A percentile compares a stretch with the other conserved stretches of the same genome.
These are phyloP conservation scores for Neofusicoccum parvum DNA, from an alignment of 2,329 filamentous ascomycete genomes.

Conservation along the genomic window DNA sequence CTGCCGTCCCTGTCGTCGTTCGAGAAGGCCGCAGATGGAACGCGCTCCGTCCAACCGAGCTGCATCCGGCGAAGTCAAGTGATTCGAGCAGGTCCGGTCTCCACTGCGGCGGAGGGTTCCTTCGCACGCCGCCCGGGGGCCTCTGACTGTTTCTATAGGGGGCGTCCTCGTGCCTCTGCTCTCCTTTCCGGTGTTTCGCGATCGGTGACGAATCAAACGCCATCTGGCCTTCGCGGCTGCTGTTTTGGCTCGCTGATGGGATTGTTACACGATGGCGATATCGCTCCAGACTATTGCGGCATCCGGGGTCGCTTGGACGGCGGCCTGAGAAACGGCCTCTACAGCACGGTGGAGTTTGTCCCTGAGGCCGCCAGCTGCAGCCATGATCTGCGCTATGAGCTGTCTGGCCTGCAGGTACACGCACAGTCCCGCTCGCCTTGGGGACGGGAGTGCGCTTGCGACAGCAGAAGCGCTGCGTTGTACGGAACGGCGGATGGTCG, in stretches of 20 bases:
- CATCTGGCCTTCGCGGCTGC: background rate
- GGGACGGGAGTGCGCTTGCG: background rate
- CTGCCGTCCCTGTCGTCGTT: background rate
- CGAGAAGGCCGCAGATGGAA: background rate
- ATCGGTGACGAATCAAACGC: constrained; percentile 10
- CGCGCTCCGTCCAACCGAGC: constrained; percentile 19
- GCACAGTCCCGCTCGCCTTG: background rate
- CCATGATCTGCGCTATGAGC: constrained; percentile 16
- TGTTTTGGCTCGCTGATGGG: background rate
- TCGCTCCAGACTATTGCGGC: constrained; percentile 9
- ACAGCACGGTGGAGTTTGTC: background rate
- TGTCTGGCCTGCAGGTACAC: constrained; percentile 15
- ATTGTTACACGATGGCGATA: constrained; percentile 19
- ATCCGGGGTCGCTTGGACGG: background rate
- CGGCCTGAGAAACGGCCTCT: background rate
- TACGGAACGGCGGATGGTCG: background rate
- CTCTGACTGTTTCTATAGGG: constrained; percentile 15
- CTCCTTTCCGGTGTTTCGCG: background rate
- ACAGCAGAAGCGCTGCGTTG: background rate
- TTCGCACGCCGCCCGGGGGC: background rate
- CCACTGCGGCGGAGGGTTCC: constrained; percentile 1
- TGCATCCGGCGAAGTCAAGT: constrained; percentile 20
- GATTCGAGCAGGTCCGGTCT: constrained; percentile 18
- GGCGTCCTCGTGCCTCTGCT: background rate
- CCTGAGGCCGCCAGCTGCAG: background rate